These are phyloP conservation scores for Exophiala mesophila DNA, from an alignment of 2,329 filamentous ascomycete genomes.

Conservation along the genomic window DNA sequence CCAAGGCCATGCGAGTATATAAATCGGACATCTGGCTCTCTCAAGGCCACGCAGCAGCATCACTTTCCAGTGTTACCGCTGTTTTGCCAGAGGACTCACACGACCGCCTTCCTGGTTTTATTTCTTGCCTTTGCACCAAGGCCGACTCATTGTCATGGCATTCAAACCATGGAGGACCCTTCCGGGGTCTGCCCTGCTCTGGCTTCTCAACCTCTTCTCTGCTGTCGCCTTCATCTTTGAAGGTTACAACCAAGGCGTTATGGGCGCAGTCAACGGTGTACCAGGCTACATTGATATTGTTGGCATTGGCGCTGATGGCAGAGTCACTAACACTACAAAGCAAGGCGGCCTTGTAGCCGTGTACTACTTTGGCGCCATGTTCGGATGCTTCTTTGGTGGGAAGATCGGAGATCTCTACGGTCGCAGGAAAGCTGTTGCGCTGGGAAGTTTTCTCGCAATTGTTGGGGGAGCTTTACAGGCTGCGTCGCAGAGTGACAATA, in stretches of 20 bases:
- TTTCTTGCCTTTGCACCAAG: background rate
- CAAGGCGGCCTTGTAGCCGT: constrained; percentile 51
- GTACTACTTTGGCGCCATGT: constrained; percentile 50
- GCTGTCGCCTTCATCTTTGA: constrained; percentile 35
- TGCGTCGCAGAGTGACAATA: constrained; percentile 41
- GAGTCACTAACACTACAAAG: constrained; percentile 45
- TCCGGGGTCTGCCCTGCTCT: constrained; percentile 4
- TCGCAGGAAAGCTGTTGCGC: constrained; percentile 48
- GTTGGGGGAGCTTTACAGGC: constrained; percentile 48
- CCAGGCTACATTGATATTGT: constrained; percentile 35
- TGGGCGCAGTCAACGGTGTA: constrained; percentile 37
- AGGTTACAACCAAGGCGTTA: constrained; percentile 23
- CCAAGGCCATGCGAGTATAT: constrained; percentile 1
- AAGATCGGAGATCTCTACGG: constrained; percentile 51
- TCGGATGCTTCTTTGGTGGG: constrained; percentile 47
- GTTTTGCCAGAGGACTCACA: background rate
- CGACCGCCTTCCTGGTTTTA: background rate
- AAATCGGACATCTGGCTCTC: background rate
- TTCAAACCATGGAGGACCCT: constrained; percentile 7
- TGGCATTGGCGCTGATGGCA: constrained; percentile 45
- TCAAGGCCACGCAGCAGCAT: constrained; percentile 1
- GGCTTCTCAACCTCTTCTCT: constrained; percentile 25
- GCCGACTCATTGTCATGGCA: background rate
- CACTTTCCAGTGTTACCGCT: background rate
- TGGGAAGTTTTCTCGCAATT: constrained; percentile 45